Evolutionary conservation across 2,329 filamentous ascomycete genomes (phyloP), one percentile per base, ranked within the genome.

Genomic region (Bipolaris oryzae): DNA sequence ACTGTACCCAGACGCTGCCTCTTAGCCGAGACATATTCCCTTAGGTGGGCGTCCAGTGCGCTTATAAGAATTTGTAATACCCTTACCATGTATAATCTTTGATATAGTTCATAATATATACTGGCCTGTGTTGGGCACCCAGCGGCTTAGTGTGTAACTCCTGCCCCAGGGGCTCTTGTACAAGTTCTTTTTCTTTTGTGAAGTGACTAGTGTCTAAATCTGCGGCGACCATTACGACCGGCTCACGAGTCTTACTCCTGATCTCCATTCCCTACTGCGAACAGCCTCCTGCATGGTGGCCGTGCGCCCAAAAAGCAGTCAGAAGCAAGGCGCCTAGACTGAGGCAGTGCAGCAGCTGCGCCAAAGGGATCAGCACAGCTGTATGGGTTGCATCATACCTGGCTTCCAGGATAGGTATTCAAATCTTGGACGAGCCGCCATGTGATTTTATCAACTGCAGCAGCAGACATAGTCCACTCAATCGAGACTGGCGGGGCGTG

Each of bases 1-100:
- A 73, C 33, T 74, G 69, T 46, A 71, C 71, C 7, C 68, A 50
- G 63, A 73, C 71, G 13, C 53, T 74, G 55, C 71, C 68, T n/a
- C 44, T 58, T 18, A 64, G 51, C 20, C 58, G 60, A 34, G 57
- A 45, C 33, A 46, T 28, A 16, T 52, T 51, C 20, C 57, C 53
- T n/a, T 59, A 59, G 39, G 15, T 5, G 9, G 5, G 3, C 7
- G 28, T 35, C 11, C 5, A 16, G 10, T 31, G 10, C 10, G 10
- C 28, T 35, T 37, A 20, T 34, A 5, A 10, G 13, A 7, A 18
- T 13, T 21, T 33, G 7, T 16, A n/a, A 20, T 37, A 37, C 20
- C 7, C 21, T 16, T 35, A 15, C 9, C 3, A 13, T 25, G 25
- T 6, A 50, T 37, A 35, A n/a, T 18, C 13, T 21, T 15, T 34